phyloP scores from a whole-genome alignment of 2,329 filamentous ascomycete species.

The Trichoderma polysporum region DNA sequence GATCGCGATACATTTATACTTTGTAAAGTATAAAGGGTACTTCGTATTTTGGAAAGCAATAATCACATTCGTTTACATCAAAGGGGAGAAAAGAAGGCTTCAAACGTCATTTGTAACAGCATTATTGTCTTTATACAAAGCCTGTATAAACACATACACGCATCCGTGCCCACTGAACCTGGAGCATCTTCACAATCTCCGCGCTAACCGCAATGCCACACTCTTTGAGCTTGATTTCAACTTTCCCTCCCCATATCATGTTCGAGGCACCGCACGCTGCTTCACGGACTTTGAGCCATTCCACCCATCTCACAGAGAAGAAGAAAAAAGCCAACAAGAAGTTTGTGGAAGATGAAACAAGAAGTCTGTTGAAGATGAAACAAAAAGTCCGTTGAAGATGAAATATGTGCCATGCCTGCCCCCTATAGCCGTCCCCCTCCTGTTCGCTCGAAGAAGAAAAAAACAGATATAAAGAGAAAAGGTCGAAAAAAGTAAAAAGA shows the following conservation, averaged over 20 bases:
- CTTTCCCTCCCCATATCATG: neutral
- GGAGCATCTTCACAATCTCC: neutral
- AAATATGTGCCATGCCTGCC: neutral
- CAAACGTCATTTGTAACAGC: neutral
- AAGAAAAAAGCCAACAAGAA: too few species aligned
- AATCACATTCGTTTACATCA: neutral
- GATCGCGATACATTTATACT: too few species aligned
- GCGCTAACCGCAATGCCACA: neutral
- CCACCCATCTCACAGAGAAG: neutral
- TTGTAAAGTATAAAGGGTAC: too few species aligned
- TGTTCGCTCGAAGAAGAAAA: neutral
- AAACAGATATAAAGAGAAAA: neutral
- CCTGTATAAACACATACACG: neutral
- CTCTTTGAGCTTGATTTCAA: neutral
- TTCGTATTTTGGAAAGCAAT: neutral
- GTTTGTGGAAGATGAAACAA: too few species aligned
- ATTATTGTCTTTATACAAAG: constrained; percentile 2
- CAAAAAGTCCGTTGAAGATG: neutral
- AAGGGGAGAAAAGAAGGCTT: neutral
- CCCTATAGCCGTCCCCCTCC: neutral
- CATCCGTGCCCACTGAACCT: neutral
- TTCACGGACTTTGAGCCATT: neutral
- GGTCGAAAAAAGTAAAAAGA: neutral
- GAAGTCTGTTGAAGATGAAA: neutral
- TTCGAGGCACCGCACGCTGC: neutral